Evolutionary conservation across 805 yeast species (phyloP), one percentile per base, ranked within the genome.

Genomic region (Suhomyces canberraensis): DNA sequence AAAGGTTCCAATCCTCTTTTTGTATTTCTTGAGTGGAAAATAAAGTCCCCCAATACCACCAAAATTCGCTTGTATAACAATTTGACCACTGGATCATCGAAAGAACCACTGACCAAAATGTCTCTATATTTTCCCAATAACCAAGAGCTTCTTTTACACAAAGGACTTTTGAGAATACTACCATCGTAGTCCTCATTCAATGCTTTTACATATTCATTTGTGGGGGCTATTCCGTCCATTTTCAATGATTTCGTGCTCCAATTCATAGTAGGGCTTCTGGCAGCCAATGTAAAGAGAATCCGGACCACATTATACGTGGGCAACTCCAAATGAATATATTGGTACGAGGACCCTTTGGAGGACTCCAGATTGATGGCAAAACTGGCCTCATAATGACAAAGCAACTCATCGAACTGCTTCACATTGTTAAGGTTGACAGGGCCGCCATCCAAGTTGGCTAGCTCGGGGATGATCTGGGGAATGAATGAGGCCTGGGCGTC

Each of bases 201-300:
- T n/a, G 41, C 43, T 21, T 41, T 41, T 37, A 51, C 45, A 30
- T 49, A 53, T 26, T 51, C 56, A 5, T 48, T 42, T 4, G 52
- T 36, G 7, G 56, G 45, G 2, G 40, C 42, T 13, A 59, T 39
- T 2, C 54, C 55, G 8, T 47, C 60, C 25, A 50, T 38, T 11
- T 33, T 33, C 11, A 46, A 35, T 14, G 46, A 15, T n/a, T 42
- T 44, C 15, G 44, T 43, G 9, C 58, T 49, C 54, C 57, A 59
- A 37, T 59, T 58, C 20, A 51, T 44, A 3, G 37, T 44, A 8
- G 61, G 54, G 29, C 50, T 39, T 25, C 69, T 46, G 0, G 62
- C 45, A 1, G 62, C 58, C 20, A 66, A 36, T 2, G 71, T 64
- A 19, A 64, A 36, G 16, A 67, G 36, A 5, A 66, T 44, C 6